Evolutionary conservation across 352 stramenopile genomes (phyloP).

Genomic region (Pythium pectinolyticum): DNA sequence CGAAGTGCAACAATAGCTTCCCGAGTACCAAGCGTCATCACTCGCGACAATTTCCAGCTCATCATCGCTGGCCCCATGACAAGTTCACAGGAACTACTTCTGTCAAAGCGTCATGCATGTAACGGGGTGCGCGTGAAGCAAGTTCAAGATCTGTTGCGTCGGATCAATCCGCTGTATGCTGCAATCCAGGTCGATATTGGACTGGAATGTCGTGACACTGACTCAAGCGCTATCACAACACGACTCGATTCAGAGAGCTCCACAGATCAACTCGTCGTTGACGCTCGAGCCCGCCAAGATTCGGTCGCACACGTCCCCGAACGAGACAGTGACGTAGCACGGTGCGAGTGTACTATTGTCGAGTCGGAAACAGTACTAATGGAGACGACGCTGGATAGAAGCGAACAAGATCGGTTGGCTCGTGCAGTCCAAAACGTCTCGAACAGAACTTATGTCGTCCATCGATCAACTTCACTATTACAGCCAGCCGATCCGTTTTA

Average conservation of each 20-base stretch:
- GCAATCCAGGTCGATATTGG: background rate
- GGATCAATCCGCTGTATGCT: constrained; percentile 27
- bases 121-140: background rate
- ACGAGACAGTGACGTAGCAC: background rate
- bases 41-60: constrained; percentile 13
- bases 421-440: constrained; percentile 7
- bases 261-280: background rate
- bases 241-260: background rate
- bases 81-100: background rate
- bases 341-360: constrained; percentile 6
- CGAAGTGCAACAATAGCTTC: constrained; percentile 14
- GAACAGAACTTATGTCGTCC: background rate
- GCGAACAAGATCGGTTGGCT: constrained; percentile 8
- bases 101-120: constrained; percentile 20
- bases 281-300: constrained; percentile 9
- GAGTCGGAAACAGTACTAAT: constrained; percentile 27
- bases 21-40: background rate
- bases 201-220: background rate
- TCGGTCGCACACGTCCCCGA: background rate
- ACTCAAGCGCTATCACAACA: background rate
- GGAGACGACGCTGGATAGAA: constrained; percentile 7
- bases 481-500: constrained; percentile 21
- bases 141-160: constrained; percentile 1
- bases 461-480: constrained; percentile 18
- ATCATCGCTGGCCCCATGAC: constrained; percentile 20